Evolutionary conservation across 495 filamentous ascomycete genomes (phyloP), one percentile per base, ranked within the genome.

Genomic region (Penicillium lividum): DNA sequence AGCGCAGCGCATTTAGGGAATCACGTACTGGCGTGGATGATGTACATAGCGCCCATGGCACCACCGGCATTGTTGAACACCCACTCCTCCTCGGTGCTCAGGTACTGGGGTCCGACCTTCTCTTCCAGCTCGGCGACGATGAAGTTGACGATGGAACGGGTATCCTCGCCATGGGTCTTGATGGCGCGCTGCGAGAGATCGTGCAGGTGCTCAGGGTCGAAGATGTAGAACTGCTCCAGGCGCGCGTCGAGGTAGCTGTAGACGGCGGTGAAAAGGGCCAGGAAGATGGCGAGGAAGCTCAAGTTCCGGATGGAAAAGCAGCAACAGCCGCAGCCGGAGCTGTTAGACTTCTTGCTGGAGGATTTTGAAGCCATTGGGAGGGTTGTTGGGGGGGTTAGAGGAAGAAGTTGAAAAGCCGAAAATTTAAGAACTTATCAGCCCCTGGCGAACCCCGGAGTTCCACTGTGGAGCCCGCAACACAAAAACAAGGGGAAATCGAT

Each of bases 31-130:
- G 91, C 88, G 68, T 94, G 91, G 67, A 94, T 87, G 60, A 94
- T 87, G 65, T 90, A 90, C 91, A 94, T 93, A 61, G 84, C 86
- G 53, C 91, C 91, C 91, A 94, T 93, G 53, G 91, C 90, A 57
- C 88, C 89, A 61, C 88, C 88, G 58, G 89, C 89, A 58, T 91
- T 91, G 79, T 82, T 82, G 63, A 79, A 79, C 8, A 78, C 76
- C 77, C 77, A 80, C 62, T 80, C 77, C 67, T 80, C 69, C 34
- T 80, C 68, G 30, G 61, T 61, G 68, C 72, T 80, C 61, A 80
- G 56, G 61, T 78, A 65, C n/a, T 68, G 65, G 18, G 70, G 53
- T 36, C 68, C 70, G 22, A 75, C 61, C 64, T 74, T 77, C 61
- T 73, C 63, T 53, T 70, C 70, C 53, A 73, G 58, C 61, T 70